Conservation (phyloP, 805 yeast species). For the Dipodascus albidus region DNA sequence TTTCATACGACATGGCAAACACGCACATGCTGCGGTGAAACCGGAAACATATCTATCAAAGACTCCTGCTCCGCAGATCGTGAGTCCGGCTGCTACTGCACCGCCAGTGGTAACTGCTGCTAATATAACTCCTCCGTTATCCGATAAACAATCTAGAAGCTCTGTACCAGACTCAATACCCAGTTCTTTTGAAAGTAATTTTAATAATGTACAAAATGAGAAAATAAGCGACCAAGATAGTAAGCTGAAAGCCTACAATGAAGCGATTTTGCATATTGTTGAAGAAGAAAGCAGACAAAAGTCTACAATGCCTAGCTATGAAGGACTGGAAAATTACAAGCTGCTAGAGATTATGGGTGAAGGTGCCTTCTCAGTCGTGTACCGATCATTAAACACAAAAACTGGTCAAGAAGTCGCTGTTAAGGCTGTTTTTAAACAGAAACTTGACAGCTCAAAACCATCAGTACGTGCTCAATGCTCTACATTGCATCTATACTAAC, state of each 20-base stretch:
- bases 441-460: conserved; percentile 28
- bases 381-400: conserved; percentile 46
- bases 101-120: neutral
- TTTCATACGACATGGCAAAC: conserved; percentile 53
- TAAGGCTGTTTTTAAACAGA: conserved; percentile 57
- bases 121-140: neutral
- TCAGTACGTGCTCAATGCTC: neutral
- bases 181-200: too few relatives aligned
- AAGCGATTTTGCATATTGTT: conserved; percentile 29
- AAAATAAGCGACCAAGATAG: neutral
- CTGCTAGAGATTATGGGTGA: conserved; percentile 34
- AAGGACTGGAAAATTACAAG: conserved; percentile 28
- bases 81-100: neutral
- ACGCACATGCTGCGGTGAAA: conserved; percentile 32
- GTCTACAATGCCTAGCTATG: conserved; percentile 26
- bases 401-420: conserved; percentile 49
- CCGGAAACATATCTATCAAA: conserved; percentile 1
- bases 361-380: conserved; percentile 87
- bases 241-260: conserved; percentile 20
- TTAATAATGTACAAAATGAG: too few relatives aligned
- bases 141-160: neutral
- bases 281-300: conserved; percentile 28
- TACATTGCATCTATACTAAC: neutral
- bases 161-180: neutral
- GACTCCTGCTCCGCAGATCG: neutral